phyloP scores from a whole-genome alignment of 257 asterid genomes.

The Eustoma russellianum region DNA sequence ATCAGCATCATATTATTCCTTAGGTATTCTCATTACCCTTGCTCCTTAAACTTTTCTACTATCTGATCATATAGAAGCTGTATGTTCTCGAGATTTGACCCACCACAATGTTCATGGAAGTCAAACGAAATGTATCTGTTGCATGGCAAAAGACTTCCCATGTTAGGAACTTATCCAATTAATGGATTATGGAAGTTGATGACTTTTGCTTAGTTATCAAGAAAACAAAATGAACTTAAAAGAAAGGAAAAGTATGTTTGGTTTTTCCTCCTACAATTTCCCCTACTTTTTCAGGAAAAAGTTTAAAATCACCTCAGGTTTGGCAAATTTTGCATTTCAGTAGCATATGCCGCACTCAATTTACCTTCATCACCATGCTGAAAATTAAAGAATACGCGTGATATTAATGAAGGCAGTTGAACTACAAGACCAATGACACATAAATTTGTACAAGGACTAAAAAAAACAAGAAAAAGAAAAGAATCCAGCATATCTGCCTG shows the following conservation, averaged over 20 bases:
- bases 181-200: no score
- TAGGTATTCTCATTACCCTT: constrained; percentile 46
- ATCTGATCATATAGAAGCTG: constrained; percentile 66
- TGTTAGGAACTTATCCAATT: no score
- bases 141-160: constrained; percentile 2
- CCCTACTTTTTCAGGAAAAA: no score
- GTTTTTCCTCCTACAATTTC: no score
- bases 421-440: not conserved
- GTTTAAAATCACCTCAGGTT: constrained; percentile 46
- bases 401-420: not conserved
- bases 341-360: constrained; percentile 59
- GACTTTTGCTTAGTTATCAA: no score
- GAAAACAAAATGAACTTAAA: no score
- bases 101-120: constrained; percentile 81
- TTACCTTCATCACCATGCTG: constrained; percentile 94
- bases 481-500: no score
- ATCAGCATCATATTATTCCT: not conserved
- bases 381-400: constrained; percentile 3
- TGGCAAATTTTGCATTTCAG: constrained; percentile 69
- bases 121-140: constrained; percentile 83
- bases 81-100: constrained; percentile 71
- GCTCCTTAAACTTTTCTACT: constrained; percentile 69
- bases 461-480: not conserved
- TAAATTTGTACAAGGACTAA: no score
- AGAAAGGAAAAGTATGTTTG: no score